phyloP scores from a whole-genome alignment of 345 rosid species.

The Salix exigua region DNA sequence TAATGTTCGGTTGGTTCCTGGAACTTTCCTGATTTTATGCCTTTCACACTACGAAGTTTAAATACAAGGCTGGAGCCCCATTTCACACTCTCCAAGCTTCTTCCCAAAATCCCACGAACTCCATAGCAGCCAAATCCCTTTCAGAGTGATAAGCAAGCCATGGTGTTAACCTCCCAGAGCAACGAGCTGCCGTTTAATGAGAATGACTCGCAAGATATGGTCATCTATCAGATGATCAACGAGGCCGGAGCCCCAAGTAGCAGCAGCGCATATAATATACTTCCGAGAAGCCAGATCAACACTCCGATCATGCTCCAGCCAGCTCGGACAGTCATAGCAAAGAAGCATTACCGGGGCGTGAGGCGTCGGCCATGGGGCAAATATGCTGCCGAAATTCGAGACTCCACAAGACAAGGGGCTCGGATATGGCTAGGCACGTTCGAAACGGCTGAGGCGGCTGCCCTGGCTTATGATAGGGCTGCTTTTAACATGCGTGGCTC shows the following conservation, averaged over 20 bases:
- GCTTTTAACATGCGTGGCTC: conserved; percentile 62
- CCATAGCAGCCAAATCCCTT: background rate
- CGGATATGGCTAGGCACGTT: conserved; percentile 63
- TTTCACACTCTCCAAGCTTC: background rate
- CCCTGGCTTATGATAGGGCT: conserved; percentile 59
- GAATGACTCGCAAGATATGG: conserved; percentile 69
- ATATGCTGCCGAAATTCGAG: conserved; percentile 62
- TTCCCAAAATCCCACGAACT: background rate
- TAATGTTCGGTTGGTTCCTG: conserved; percentile 5
- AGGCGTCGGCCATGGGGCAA: conserved; percentile 74
- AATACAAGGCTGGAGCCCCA: background rate
- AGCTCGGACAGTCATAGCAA: conserved; percentile 21
- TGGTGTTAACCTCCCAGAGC: conserved; percentile 31
- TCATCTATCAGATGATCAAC: conserved; percentile 51
- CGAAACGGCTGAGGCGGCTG: conserved; percentile 58
- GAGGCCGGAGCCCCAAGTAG: conserved; percentile 19
- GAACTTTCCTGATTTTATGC: conserved; percentile 10
- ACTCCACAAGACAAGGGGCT: conserved; percentile 41
- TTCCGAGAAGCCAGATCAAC: conserved; percentile 11
- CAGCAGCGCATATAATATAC: background rate
- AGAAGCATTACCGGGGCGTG: conserved; percentile 59
- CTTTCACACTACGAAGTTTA: background rate
- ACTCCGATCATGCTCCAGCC: conserved; percentile 26
- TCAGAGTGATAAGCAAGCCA: background rate
- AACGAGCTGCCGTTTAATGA: conserved; percentile 57